These are phyloP conservation scores for Hibiscus mutabilis DNA, from an alignment of 345 rosid species.

Conservation along the genomic window DNA sequence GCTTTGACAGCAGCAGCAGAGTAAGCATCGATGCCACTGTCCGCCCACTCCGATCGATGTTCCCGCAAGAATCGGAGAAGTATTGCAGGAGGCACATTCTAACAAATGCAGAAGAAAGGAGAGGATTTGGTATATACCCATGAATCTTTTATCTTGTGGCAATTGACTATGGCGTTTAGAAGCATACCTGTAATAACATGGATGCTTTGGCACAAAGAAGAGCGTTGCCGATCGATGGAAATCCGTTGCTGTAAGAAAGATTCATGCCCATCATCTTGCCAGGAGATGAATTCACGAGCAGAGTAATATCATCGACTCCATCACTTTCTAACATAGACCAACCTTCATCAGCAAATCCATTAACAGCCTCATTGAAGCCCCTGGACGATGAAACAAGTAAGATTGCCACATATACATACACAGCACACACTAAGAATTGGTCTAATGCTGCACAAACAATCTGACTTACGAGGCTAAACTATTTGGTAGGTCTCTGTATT, in stretches of 20 bases:
- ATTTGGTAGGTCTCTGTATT: no score
- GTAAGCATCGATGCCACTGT: conserved; percentile 84
- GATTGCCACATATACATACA: background rate
- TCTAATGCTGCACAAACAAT: no score
- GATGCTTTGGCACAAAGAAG: conserved; percentile 95
- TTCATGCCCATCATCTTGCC: conserved; percentile 70
- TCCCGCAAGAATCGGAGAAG: conserved; percentile 87
- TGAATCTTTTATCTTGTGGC: background rate
- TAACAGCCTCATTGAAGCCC: conserved; percentile 95
- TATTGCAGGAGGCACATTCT: conserved; percentile 97
- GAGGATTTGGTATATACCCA: background rate
- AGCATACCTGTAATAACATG: conserved; percentile 77
- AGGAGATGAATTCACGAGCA: conserved; percentile 82
- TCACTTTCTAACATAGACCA: conserved; percentile 94
- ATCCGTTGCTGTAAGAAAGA: conserved; percentile 65
- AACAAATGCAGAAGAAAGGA: conserved; percentile 4
- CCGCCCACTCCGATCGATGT: conserved; percentile 99
- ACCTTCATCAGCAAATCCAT: conserved; percentile 88
- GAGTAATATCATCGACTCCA: conserved; percentile 86
- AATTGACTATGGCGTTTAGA: background rate
- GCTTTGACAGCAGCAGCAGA: conserved; percentile 87
- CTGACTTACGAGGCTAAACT: no score
- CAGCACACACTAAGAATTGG: no score
- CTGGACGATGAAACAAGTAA: conserved; percentile 31
- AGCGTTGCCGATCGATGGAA: conserved; percentile 62